Conservation (phyloP, 2,329 filamentous ascomycete species). For the Neonectria sp. region DNA sequence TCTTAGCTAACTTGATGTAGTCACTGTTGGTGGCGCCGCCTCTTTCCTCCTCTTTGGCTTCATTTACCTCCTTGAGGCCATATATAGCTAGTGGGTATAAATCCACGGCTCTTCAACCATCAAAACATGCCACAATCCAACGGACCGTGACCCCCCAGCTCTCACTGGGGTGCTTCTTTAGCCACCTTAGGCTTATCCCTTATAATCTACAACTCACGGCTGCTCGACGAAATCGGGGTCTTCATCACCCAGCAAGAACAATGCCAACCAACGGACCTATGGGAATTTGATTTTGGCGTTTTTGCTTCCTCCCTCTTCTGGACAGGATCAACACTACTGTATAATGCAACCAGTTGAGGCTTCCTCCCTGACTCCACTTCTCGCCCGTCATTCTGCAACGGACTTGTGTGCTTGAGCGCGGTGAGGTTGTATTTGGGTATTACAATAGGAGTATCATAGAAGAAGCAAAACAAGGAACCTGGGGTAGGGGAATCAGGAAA, state of each 20-base stretch:
- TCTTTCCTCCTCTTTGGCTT: constrained; percentile 93
- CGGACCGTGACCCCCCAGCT: constrained; percentile 29
- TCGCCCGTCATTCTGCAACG: no score
- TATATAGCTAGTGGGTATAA: constrained; percentile 64
- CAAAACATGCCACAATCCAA: constrained; percentile 27
- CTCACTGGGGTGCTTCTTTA: not conserved
- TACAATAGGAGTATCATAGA: constrained; percentile 6
- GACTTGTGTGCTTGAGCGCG: no score
- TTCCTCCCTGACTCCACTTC: not conserved
- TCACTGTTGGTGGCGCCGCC: constrained; percentile 90
- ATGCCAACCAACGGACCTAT: constrained; percentile 1
- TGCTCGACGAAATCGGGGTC: constrained; percentile 14
- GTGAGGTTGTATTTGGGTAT: not conserved
- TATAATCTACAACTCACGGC: constrained; percentile 20
- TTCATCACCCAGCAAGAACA: constrained; percentile 17
- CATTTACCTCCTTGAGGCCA: constrained; percentile 89
- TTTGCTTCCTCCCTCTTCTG: not conserved
- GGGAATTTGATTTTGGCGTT: constrained; percentile 11
- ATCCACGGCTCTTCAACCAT: constrained; percentile 14
- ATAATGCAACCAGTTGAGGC: not conserved
- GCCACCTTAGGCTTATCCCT: not conserved
- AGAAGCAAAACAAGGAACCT: constrained; percentile 2
- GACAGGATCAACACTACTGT: not conserved
- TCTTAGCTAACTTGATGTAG: constrained; percentile 62
- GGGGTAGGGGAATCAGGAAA: not conserved